These are phyloP conservation scores for Scutellaria minor DNA, from an alignment of 257 asterid genomes.

Conservation along the genomic window DNA sequence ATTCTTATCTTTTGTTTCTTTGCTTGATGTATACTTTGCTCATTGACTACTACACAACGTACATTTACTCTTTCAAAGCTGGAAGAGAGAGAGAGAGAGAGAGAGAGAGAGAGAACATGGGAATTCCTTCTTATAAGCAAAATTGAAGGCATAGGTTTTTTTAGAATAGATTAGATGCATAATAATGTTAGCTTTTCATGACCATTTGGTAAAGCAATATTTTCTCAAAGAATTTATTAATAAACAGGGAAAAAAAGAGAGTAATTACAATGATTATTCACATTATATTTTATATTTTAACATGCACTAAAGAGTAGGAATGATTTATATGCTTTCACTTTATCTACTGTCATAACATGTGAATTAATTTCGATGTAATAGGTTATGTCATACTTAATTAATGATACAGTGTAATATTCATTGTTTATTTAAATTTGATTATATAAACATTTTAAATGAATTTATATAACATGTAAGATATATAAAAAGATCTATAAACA, in stretches of 20 bases:
- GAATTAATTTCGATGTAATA: neutral
- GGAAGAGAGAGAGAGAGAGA: constrained; percentile 23
- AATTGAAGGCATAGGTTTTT: neutral
- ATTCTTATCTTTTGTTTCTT: constrained; percentile 8
- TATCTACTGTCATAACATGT: neutral
- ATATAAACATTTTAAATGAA: too few relatives aligned
- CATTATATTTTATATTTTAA: too few relatives aligned
- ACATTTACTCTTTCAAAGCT: constrained; percentile 3
- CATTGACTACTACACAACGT: constrained; percentile 21
- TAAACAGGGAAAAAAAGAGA: too few relatives aligned
- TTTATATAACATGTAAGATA: too few relatives aligned
- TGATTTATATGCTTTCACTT: constrained; percentile 13
- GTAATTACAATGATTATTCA: neutral
- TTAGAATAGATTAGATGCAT: neutral
- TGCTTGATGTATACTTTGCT: constrained; percentile 38
- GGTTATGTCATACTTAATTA: neutral
- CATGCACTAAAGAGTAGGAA: neutral
- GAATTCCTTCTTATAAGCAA: constrained; percentile 15
- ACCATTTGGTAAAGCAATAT: neutral
- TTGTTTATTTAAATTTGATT: too few relatives aligned
- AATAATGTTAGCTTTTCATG: neutral
- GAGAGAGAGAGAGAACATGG: constrained; percentile 19
- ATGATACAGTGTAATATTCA: too few relatives aligned
- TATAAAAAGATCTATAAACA: too few relatives aligned
- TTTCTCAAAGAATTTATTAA: neutral